Evolutionary conservation across 768 basidiomycete genomes (phyloP).

Genomic region (Tricholomella constricta): DNA sequence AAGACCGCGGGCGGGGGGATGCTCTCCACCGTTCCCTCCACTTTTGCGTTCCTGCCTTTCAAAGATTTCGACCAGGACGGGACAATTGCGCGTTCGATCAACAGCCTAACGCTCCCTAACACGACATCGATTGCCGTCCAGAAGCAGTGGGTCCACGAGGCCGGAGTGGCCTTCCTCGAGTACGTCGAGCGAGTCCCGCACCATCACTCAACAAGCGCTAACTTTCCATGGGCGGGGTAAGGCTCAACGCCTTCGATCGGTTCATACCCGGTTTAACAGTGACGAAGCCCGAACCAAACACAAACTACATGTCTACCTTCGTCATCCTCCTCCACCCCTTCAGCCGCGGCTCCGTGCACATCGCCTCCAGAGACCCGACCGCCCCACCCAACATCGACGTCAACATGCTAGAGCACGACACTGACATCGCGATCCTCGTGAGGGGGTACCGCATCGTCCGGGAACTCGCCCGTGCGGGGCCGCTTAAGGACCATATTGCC

Average conservation of each 20-base stretch:
- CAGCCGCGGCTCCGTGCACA: slow-evolving; percentile 41
- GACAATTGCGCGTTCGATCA: too few relatives aligned
- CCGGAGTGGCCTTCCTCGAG: too few relatives aligned
- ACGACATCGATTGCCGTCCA: too few relatives aligned
- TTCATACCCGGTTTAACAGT: not conserved
- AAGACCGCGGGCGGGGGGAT: too few relatives aligned
- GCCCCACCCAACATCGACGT: slow-evolving; percentile 18
- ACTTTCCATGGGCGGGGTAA: not conserved
- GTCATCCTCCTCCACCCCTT: slow-evolving; percentile 36
- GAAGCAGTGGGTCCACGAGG: too few relatives aligned
- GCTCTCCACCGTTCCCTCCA: too few relatives aligned
- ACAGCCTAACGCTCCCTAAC: too few relatives aligned
- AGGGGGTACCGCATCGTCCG: slow-evolving; percentile 19
- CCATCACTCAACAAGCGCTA: too few relatives aligned
- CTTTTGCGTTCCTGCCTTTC: too few relatives aligned
- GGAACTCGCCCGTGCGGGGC: slow-evolving; percentile 8
- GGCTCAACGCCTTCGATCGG: not conserved
- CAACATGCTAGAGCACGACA: slow-evolving; percentile 16
- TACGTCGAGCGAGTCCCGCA: not conserved
- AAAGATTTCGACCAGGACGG: too few relatives aligned
- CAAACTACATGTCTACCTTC: slow-evolving; percentile 22
- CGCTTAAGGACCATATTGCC: not conserved
- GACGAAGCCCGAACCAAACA: slow-evolving; percentile 15
- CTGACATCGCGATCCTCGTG: slow-evolving; percentile 27
- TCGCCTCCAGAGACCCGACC: slow-evolving; percentile 18